Percentiles rank a stretch among this genome's conserved stretches.
Conservation (phyloP, 2,329 filamentous ascomycete species). For the Gaeumannomyces tritici region DNA sequence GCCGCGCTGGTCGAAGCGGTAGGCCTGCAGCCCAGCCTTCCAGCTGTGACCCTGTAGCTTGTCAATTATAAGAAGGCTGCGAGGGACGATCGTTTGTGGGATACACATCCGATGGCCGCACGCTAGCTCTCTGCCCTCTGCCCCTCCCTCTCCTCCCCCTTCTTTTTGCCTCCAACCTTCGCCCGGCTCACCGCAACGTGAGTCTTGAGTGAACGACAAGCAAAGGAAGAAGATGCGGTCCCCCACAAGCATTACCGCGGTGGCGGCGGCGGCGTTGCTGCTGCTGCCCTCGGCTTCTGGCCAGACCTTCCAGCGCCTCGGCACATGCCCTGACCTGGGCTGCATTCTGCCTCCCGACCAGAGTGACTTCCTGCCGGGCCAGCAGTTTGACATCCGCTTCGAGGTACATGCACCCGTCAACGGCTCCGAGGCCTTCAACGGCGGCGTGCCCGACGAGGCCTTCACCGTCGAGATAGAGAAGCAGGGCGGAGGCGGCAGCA, state of each 20-base stretch:
- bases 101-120: too few species aligned
- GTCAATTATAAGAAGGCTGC: neutral
- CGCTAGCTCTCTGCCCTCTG: neutral
- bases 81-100: neutral
- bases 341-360: conserved; percentile 53
- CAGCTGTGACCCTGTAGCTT: neutral
- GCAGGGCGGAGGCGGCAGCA: conserved; percentile 37
- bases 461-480: conserved; percentile 70
- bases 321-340: conserved; percentile 48
- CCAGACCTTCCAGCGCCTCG: conserved; percentile 51
- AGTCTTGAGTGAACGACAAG: neutral
- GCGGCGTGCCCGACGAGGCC: conserved; percentile 58
- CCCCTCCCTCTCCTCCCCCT: neutral
- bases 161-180: neutral
- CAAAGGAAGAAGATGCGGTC: neutral
- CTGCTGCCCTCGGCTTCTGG: conserved; percentile 31
- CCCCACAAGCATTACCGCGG: neutral
- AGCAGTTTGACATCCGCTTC: conserved; percentile 75
- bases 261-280: neutral
- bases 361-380: conserved; percentile 74
- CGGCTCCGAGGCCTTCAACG: conserved; percentile 66
- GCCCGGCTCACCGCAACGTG: neutral
- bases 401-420: conserved; percentile 77
- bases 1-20: neutral
- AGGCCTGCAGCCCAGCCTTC: neutral